Conservation (phyloP, 2,329 filamentous ascomycete genomes). For the Phyllosticta paracitricarpa region DNA sequence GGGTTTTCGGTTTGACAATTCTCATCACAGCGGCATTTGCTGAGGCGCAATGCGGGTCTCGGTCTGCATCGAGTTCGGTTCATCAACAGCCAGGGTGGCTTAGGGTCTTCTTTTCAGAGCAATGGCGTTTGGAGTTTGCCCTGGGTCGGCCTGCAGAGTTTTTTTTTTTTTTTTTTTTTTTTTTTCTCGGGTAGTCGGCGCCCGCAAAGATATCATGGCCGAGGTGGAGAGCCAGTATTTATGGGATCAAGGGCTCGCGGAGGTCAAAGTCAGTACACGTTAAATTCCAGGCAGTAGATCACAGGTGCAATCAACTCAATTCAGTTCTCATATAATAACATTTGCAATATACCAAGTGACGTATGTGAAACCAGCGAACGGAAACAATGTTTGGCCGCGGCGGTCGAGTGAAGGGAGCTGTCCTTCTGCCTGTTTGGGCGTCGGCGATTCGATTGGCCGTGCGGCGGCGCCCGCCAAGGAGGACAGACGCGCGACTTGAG, state of each 20-base stretch:
- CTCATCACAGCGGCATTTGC: background rate
- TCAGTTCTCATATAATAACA: background rate
- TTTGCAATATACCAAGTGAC: background rate
- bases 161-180: too few species aligned
- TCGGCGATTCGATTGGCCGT: constrained; percentile 1
- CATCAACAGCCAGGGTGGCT: background rate
- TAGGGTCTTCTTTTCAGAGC: background rate
- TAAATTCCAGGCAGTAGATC: background rate
- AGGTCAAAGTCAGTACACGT: background rate
- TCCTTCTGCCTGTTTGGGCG: background rate
- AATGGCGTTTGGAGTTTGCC: background rate
- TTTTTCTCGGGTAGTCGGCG: background rate
- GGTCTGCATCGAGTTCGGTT: background rate
- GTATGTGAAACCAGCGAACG: background rate
- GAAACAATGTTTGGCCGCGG: background rate
- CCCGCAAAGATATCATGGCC: background rate
- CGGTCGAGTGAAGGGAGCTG: background rate
- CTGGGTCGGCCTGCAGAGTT: background rate
- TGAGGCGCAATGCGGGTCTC: background rate
- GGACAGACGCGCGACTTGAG: constrained; percentile 1
- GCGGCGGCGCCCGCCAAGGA: constrained; percentile 4
- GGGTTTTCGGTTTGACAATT: background rate
- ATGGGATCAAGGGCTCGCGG: background rate
- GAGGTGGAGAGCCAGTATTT: background rate
- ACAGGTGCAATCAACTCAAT: background rate